These are phyloP conservation scores for Naganishia liquefaciens DNA, from an alignment of 1,284 basidiomycete genomes.

Conservation along the genomic window DNA sequence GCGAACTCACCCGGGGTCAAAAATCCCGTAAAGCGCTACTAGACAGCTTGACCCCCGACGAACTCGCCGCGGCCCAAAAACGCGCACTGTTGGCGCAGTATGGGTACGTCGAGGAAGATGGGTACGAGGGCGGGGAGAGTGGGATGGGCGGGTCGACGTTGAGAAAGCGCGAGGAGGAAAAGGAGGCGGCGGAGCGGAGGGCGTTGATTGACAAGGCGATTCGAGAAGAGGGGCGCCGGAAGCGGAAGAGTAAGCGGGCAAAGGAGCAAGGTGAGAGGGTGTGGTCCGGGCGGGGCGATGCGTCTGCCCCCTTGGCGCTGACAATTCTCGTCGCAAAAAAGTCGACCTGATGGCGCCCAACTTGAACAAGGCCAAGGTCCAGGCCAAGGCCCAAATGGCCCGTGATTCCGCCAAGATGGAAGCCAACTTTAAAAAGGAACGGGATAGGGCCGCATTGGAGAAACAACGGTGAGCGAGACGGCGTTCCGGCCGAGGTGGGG, in stretches of 20 bases:
- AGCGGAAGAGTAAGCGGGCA: slow-evolving; percentile 50
- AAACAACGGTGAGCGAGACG: slow-evolving; percentile 48
- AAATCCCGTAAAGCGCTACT: slow-evolving; percentile 38
- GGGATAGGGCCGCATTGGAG: slow-evolving; percentile 51
- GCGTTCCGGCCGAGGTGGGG: neutral
- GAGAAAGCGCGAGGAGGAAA: slow-evolving; percentile 44
- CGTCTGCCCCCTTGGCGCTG: neutral
- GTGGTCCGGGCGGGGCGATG: slow-evolving; percentile 1
- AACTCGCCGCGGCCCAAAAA: slow-evolving; percentile 45
- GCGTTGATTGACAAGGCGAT: slow-evolving; percentile 47
- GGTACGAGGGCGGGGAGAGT: slow-evolving; percentile 30
- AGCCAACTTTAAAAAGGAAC: slow-evolving; percentile 43
- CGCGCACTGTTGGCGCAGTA: slow-evolving; percentile 49
- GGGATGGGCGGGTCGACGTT: slow-evolving; percentile 31
- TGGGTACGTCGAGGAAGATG: slow-evolving; percentile 50
- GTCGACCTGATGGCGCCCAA: slow-evolving; percentile 52
- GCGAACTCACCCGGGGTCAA: slow-evolving; percentile 13
- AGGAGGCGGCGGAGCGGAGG: slow-evolving; percentile 47
- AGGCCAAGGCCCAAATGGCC: slow-evolving; percentile 43
- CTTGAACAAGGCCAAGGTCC: slow-evolving; percentile 51
- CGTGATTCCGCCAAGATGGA: slow-evolving; percentile 46
- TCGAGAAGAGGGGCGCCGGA: slow-evolving; percentile 48
- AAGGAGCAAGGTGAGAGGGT: slow-evolving; percentile 43
- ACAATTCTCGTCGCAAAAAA: slow-evolving; percentile 12
- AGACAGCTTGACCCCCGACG: slow-evolving; percentile 46